Evolutionary conservation across 2,329 filamentous ascomycete species (phyloP), one percentile per base, ranked within the genome.

Genomic region (Penicillium fuscoglaucum): DNA sequence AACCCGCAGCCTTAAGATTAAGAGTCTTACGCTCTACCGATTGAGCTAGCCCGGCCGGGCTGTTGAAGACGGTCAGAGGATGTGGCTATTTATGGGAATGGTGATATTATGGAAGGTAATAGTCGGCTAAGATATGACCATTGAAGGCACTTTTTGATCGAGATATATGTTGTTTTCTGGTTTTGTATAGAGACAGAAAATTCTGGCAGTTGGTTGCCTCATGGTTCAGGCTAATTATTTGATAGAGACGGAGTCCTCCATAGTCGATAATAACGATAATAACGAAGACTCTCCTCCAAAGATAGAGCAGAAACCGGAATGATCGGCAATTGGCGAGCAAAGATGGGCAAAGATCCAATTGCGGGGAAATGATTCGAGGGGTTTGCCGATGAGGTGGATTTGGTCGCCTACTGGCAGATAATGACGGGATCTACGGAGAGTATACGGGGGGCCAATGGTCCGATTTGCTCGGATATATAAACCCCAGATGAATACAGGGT

Each of bases 1-100:
- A 76, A 75, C 74, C 72, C 74, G 71, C 74, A 75, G 65, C 72
- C 72, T 73, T 74, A 70, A 70, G 72, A 69, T 71, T 76, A 79
- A 79, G 75, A 79, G 76, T 76, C 77, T 77, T 77, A 79, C 72
- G 74, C 73, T 75, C 73, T 79, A 76, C 70, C 77, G 76, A 80
- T 80, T 80, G 78, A 80, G 78, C 78, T 80, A 79, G 75, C 76
- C 77, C 72, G 73, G 78, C 78, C 60, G 59, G 54, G 56, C 61
- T 64, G 57, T 60, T 65, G 46, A 26, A 35, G 43, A 8, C 15
- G 21, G 7, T 4, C 0, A 0, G 15, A 2, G 3, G 0, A 48
- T 3, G 0, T 48, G 46, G 3, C 19, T 26, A 26, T 8, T n/a
- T 48, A 44, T 44, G 3, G 6, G 10, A 2, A 1, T 9, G 6